phyloP scores from a whole-genome alignment of 2,329 filamentous ascomycete species.

The Paecilomyces niveus region DNA sequence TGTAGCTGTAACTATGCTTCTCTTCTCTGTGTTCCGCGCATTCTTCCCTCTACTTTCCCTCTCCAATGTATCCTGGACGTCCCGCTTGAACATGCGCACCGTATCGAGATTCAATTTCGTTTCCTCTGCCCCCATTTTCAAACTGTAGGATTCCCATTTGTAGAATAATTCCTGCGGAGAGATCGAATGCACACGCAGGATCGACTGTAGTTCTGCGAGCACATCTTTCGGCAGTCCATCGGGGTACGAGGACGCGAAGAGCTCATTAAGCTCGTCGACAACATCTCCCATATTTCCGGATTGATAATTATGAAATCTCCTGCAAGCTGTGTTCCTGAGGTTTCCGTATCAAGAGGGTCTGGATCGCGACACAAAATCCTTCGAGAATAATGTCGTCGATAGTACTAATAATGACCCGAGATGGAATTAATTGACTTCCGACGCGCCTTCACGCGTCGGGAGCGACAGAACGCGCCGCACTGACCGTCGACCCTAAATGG shows the following conservation, averaged over 20 bases:
- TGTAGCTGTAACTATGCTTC: constrained; percentile 48
- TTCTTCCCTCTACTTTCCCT: constrained; percentile 63
- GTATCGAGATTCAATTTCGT: constrained; percentile 63
- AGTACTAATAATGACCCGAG: not conserved
- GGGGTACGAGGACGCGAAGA: constrained; percentile 50
- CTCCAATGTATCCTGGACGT: constrained; percentile 77
- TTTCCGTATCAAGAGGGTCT: not conserved
- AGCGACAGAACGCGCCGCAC: not conserved
- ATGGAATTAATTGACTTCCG: not conserved
- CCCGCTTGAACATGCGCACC: constrained; percentile 73
- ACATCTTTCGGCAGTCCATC: constrained; percentile 67
- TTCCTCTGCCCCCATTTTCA: constrained; percentile 83
- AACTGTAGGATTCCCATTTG: constrained; percentile 98
- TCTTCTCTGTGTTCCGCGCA: constrained; percentile 58
- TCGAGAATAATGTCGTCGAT: not conserved
- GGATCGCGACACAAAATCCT: not conserved
- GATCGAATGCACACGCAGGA: constrained; percentile 75
- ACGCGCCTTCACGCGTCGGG: not conserved
- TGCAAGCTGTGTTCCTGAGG: not conserved
- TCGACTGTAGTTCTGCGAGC: constrained; percentile 72
- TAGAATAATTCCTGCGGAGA: constrained; percentile 83
- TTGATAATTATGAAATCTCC: not conserved
- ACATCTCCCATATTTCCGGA: constrained; percentile 40
- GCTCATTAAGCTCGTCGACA: constrained; percentile 49
- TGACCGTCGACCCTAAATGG: not conserved